These are phyloP conservation scores for Calocybe cyanea DNA, from an alignment of 768 basidiomycete genomes.

Conservation along the genomic window DNA sequence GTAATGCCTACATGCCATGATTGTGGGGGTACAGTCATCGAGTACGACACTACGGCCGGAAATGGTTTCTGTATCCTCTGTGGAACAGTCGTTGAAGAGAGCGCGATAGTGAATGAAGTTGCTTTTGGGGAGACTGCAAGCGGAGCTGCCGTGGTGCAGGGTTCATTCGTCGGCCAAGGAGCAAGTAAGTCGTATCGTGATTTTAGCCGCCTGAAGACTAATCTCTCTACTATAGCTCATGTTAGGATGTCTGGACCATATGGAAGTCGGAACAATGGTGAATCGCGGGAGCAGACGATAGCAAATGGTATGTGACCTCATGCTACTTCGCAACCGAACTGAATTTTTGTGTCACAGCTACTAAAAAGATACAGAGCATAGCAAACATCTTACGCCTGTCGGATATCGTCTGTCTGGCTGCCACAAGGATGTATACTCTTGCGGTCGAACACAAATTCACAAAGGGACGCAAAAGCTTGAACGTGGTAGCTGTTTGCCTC, in stretches of 20 bases:
- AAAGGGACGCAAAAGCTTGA: slow-evolving; percentile 86
- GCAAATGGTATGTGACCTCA: slow-evolving; percentile 63
- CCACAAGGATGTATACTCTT: slow-evolving; percentile 85
- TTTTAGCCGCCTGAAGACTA: not conserved
- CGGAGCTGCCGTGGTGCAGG: slow-evolving; percentile 94
- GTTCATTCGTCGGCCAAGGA: slow-evolving; percentile 86
- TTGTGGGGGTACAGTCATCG: slow-evolving; percentile 81
- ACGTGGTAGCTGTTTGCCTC: slow-evolving; percentile 93
- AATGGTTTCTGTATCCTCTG: slow-evolving; percentile 85
- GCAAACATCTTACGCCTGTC: slow-evolving; percentile 75
- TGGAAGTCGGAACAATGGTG: slow-evolving; percentile 72
- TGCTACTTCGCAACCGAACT: not conserved
- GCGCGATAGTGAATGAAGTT: slow-evolving; percentile 90
- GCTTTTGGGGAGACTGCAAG: slow-evolving; percentile 91
- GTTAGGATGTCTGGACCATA: slow-evolving; percentile 81
- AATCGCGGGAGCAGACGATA: slow-evolving; percentile 89
- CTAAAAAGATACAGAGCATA: slow-evolving; percentile 78
- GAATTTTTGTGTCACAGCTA: slow-evolving; percentile 44
- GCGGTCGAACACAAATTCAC: slow-evolving; percentile 94
- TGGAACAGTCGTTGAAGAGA: slow-evolving; percentile 90
- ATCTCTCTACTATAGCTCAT: slow-evolving; percentile 55
- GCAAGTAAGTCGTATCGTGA: slow-evolving; percentile 61
- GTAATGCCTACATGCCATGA: slow-evolving; percentile 59
- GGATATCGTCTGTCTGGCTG: slow-evolving; percentile 75
- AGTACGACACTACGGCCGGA: slow-evolving; percentile 80